Base-by-base conservation (phyloP, 495 filamentous ascomycete species). In the Choiromyces venosus region DNA sequence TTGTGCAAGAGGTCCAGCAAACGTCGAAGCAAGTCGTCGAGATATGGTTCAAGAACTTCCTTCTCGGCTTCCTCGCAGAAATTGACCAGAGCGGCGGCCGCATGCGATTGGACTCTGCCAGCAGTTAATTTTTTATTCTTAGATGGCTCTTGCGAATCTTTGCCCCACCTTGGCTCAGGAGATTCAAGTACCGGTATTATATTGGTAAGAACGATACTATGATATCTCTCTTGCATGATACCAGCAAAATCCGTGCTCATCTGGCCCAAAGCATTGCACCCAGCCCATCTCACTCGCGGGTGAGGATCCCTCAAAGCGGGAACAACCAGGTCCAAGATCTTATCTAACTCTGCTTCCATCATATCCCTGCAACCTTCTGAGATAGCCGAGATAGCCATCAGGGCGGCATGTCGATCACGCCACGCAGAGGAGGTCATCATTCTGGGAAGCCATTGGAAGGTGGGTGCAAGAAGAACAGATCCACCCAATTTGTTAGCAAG, bases 181-280 rank as follows among this genome's bases (percentile, higher is more conserved):
- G 93, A 94, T 77, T 93, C 87, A 19, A 99, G 87, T 0, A 98
- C 96, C 6, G 94, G 94, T 71, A 98, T 93, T 66, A 99, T 96
- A 75, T 92, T 92, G 70, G 88, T 91, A 66, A 99, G 85, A 2
- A 97, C 93, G 52, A 89, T 85, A 65, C 90, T 86, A 79, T 96
- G 94, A 83, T 94, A 96, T 78, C 97, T 94, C 78, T 94, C 91
- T 82, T 99, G 96, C 96, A 99, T 98, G 18, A 92, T 97, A 2
- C 93, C 94, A 39, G 96, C 95, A 82, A 99, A 99, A 82, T 99
- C 96, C 14, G 96, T 99, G 83, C 96, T 98, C 96, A 99, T 99
- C 82, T 99, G 96, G 19, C 96, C 96, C 36, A 99, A 85, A n/a
- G 96, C 96, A 81, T 99, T 98, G 85, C 96, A 99, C 44, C 94